phyloP scores from a whole-genome alignment of 495 filamentous ascomycete genomes.

The Hyaloscypha bicolor region DNA sequence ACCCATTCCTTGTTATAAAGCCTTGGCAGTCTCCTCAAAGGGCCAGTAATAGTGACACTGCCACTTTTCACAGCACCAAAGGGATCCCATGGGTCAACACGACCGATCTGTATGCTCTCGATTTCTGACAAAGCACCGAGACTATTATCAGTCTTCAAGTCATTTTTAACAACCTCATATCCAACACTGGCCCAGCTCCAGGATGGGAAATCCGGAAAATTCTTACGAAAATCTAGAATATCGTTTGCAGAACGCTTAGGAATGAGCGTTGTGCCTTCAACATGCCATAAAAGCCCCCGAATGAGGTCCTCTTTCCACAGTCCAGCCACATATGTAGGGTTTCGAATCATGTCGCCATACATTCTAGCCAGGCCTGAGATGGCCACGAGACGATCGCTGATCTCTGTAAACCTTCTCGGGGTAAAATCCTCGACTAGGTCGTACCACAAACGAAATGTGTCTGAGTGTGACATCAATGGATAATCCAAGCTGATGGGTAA shows the following conservation, averaged over 20 bases:
- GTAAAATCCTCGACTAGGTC: slow-evolving; percentile 26
- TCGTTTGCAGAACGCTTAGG: slow-evolving; percentile 14
- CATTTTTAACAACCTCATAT: slow-evolving; percentile 25
- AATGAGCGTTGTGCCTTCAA: slow-evolving; percentile 21
- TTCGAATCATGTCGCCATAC: slow-evolving; percentile 25
- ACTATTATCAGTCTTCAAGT: slow-evolving; percentile 22
- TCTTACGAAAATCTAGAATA: slow-evolving; percentile 23
- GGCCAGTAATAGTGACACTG: slow-evolving; percentile 24
- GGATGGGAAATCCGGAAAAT: no score
- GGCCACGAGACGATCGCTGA: slow-evolving; percentile 27
- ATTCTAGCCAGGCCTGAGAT: slow-evolving; percentile 27
- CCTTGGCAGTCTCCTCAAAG: slow-evolving; percentile 21
- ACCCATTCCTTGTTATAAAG: slow-evolving; percentile 26
- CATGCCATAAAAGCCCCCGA: slow-evolving; percentile 24
- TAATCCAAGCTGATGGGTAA: slow-evolving; percentile 24
- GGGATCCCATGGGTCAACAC: slow-evolving; percentile 19
- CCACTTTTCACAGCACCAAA: slow-evolving; percentile 22
- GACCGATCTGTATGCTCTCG: slow-evolving; percentile 23
- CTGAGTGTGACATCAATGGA: slow-evolving; percentile 24
- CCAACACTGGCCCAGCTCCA: slow-evolving; percentile 25
- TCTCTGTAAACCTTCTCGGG: slow-evolving; percentile 23
- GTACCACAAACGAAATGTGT: slow-evolving; percentile 27
- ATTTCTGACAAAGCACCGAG: slow-evolving; percentile 25
- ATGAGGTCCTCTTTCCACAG: slow-evolving; percentile 30
- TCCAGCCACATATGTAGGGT: slow-evolving; percentile 25